Conservation (phyloP, 306 rosid genomes). For the Trifolium dubium region DNA sequence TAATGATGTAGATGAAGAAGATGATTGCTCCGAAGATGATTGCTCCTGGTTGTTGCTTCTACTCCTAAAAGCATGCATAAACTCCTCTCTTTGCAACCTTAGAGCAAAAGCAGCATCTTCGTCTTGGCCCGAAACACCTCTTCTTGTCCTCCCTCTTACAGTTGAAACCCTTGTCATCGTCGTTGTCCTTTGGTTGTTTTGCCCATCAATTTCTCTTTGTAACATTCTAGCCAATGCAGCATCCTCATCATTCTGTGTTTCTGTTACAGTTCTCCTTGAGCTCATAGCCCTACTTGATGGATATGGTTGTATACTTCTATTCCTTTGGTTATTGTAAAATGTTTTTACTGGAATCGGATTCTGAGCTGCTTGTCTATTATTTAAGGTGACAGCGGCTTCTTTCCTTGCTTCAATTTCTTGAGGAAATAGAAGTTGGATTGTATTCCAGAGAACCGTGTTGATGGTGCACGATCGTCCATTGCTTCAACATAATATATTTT, state of each 20-base stretch:
- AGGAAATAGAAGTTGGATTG: conserved; percentile 93
- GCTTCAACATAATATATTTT: conserved; percentile 49
- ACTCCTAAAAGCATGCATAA: conserved; percentile 67
- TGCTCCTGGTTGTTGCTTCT: conserved; percentile 46
- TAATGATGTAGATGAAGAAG: conserved; percentile 42
- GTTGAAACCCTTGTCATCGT: conserved; percentile 25
- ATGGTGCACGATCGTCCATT: conserved; percentile 86
- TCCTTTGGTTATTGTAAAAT: conserved; percentile 51
- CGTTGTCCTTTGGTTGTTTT: neutral
- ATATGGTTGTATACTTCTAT: conserved; percentile 34
- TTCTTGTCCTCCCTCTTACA: conserved; percentile 47
- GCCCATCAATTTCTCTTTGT: conserved; percentile 41
- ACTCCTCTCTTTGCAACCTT: conserved; percentile 90
- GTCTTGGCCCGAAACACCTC: conserved; percentile 63
- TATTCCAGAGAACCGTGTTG: conserved; percentile 97
- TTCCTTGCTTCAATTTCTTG: conserved; percentile 83
- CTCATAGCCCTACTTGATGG: conserved; percentile 47
- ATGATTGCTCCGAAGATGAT: conserved; percentile 46
- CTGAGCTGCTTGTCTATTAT: conserved; percentile 43
- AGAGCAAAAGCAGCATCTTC: conserved; percentile 88
- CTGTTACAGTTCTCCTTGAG: conserved; percentile 47
- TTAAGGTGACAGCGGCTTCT: conserved; percentile 53
- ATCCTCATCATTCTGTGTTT: conserved; percentile 43
- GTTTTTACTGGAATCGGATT: conserved; percentile 51
- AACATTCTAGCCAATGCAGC: conserved; percentile 48